phyloP scores from a whole-genome alignment of 2,329 filamentous ascomycete species.

The Capronia coronata region DNA sequence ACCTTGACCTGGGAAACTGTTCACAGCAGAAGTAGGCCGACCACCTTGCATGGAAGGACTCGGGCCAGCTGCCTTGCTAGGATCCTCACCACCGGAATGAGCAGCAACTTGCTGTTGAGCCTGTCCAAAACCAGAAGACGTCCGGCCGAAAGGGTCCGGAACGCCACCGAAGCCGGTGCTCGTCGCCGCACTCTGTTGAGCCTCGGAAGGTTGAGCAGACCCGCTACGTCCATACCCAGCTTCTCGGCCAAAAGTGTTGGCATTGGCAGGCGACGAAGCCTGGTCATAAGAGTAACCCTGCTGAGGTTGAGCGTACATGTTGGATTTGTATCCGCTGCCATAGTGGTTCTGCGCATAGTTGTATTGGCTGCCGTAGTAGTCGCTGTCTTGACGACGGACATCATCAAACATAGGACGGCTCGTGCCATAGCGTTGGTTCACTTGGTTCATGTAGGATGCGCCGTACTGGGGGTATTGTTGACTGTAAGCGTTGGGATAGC shows the following conservation, averaged over 20 bases:
- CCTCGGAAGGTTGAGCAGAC: conserved; percentile 51
- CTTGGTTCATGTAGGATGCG: conserved; percentile 53
- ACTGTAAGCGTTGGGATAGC: conserved; percentile 42
- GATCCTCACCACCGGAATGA: conserved; percentile 43
- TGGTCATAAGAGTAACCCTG: conserved; percentile 60
- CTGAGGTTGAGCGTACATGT: conserved; percentile 58
- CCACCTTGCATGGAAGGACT: conserved; percentile 57
- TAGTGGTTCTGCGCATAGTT: conserved; percentile 46
- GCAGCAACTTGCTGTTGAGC: conserved; percentile 41
- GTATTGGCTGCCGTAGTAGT: conserved; percentile 45
- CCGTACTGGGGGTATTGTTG: conserved; percentile 49
- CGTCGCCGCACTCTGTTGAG: conserved; percentile 45
- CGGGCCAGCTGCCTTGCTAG: conserved; percentile 52
- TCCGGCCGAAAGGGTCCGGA: conserved; percentile 55
- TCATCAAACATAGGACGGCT: conserved; percentile 47
- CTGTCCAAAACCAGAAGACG: conserved; percentile 50
- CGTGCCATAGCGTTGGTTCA: conserved; percentile 40
- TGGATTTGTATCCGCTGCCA: conserved; percentile 48
- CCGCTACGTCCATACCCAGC: conserved; percentile 56
- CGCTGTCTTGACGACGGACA: conserved; percentile 44
- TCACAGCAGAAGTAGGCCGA: conserved; percentile 57
- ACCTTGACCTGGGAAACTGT: conserved; percentile 48
- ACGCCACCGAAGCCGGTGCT: conserved; percentile 48
- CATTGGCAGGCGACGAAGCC: conserved; percentile 57
- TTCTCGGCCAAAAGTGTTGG: conserved; percentile 47